Conservation (phyloP, 148 eudicot genomes). For the Amaranthus cruentus region DNA sequence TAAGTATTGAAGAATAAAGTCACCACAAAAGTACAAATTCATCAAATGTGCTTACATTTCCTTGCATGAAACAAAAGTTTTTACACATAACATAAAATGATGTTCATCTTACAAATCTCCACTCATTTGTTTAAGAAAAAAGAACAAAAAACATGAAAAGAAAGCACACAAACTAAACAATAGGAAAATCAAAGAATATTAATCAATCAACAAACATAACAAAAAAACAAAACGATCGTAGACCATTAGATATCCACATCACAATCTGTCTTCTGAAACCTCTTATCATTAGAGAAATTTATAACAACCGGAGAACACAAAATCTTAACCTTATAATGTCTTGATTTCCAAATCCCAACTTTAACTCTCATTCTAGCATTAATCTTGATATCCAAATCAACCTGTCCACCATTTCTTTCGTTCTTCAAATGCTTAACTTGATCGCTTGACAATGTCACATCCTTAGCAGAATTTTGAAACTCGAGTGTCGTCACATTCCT, state of each 20-base stretch:
- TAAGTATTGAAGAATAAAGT: too few species aligned
- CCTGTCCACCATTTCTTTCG: slow-evolving; percentile 46
- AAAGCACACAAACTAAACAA: too few species aligned
- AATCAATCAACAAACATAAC: too few species aligned
- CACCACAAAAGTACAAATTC: too few species aligned
- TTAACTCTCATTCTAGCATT: slow-evolving; percentile 49
- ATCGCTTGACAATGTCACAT: slow-evolving; percentile 23
- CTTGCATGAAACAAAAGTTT: too few species aligned
- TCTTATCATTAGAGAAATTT: slow-evolving; percentile 37
- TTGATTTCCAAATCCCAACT: slow-evolving; percentile 56
- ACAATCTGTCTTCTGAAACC: slow-evolving; percentile 34
- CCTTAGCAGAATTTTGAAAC: slow-evolving; percentile 26
- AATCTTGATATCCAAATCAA: slow-evolving; percentile 44
- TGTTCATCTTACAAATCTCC: too few species aligned
- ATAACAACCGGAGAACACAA: slow-evolving; percentile 46
- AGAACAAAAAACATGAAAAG: too few species aligned
- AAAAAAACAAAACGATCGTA: too few species aligned
- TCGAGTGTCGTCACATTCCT: slow-evolving; percentile 46
- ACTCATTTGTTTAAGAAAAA: too few species aligned
- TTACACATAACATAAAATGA: too few species aligned
- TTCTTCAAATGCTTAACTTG: slow-evolving; percentile 33
- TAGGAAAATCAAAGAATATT: too few species aligned
- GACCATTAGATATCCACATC: slow-evolving; percentile 36
- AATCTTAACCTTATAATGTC: slow-evolving; percentile 43
- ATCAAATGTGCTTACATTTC: too few species aligned